phyloP scores from a whole-genome alignment of 495 filamentous ascomycete genomes.

The Saxispiralis lemnorum region DNA sequence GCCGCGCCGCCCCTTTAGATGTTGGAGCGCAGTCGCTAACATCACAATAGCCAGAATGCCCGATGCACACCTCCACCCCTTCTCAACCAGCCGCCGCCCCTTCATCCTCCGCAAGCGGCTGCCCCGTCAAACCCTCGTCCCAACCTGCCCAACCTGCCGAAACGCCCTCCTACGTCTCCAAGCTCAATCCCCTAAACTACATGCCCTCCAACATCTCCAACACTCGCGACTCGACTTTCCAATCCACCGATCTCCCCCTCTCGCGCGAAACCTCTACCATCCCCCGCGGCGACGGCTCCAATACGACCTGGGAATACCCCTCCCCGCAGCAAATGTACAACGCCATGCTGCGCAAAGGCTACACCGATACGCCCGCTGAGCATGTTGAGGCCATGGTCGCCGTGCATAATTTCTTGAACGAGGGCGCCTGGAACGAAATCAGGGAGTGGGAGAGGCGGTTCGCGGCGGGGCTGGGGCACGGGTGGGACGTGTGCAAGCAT shows the following conservation, averaged over 20 bases:
- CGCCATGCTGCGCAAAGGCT: slow-evolving; percentile 84
- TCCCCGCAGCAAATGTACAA: slow-evolving; percentile 99
- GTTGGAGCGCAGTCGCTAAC: slow-evolving; percentile 20
- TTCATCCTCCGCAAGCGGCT: slow-evolving; percentile 31
- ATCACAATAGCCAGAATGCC: slow-evolving; percentile 54
- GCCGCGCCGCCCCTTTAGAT: slow-evolving; percentile 19
- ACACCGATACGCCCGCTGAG: slow-evolving; percentile 80
- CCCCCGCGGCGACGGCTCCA: slow-evolving; percentile 51
- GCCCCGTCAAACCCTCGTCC: slow-evolving; percentile 27
- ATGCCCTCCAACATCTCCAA: slow-evolving; percentile 83
- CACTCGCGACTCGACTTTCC: slow-evolving; percentile 43
- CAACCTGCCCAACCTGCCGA: slow-evolving; percentile 18
- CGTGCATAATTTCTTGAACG: slow-evolving; percentile 94
- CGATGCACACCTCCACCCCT: slow-evolving; percentile 59
- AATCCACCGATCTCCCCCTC: slow-evolving; percentile 54
- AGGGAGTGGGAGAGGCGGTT: slow-evolving; percentile 82
- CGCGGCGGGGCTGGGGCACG: slow-evolving; percentile 44
- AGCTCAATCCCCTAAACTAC: slow-evolving; percentile 85
- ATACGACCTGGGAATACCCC: slow-evolving; percentile 83
- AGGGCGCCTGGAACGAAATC: slow-evolving; percentile 91
- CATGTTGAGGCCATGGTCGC: slow-evolving; percentile 95
- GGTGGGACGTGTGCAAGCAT: slow-evolving; percentile 55
- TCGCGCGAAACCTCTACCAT: slow-evolving; percentile 71
- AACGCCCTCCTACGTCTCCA: slow-evolving; percentile 39
- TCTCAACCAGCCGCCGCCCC: slow-evolving; percentile 26